phyloP scores from a whole-genome alignment of 768 basidiomycete genomes.

The Tephrocybe sp. region DNA sequence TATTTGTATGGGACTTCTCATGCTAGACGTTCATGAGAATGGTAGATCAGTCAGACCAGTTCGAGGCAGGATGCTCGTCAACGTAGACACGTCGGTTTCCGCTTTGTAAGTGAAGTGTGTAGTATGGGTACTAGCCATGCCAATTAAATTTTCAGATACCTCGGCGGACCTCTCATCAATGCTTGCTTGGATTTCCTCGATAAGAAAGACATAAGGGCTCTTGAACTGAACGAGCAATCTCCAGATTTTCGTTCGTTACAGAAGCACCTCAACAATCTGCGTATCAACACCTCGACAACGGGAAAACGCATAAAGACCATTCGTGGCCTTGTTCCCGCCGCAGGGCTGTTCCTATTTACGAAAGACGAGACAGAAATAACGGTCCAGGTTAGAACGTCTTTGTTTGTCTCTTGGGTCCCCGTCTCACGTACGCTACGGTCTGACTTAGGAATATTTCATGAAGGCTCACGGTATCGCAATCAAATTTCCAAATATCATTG shows the following conservation, averaged over 20 bases:
- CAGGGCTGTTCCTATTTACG: constrained; percentile 38
- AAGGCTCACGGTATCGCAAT: constrained; percentile 33
- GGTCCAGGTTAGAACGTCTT: constrained; percentile 40
- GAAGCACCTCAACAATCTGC: constrained; percentile 36
- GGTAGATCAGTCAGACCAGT: constrained; percentile 44
- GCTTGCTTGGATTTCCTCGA: constrained; percentile 31
- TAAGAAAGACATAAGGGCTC: constrained; percentile 24
- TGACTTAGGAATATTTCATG: constrained; percentile 40
- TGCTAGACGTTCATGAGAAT: background rate
- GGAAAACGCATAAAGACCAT: constrained; percentile 33
- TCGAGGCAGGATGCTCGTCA: constrained; percentile 38
- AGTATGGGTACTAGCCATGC: background rate
- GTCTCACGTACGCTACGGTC: too few species aligned
- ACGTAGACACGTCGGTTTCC: constrained; percentile 46
- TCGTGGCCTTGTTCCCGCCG: constrained; percentile 32
- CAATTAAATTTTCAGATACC: constrained; percentile 23
- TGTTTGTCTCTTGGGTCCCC: too few species aligned
- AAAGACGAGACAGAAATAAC: constrained; percentile 36
- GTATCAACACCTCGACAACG: constrained; percentile 29
- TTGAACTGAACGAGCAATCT: constrained; percentile 23
- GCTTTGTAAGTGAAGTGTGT: constrained; percentile 37
- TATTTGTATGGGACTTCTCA: background rate
- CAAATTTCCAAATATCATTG: constrained; percentile 35
- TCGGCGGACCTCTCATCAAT: constrained; percentile 27
- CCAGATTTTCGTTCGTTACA: constrained; percentile 32